Percentiles rank a stretch among this genome's conserved stretches.
Evolutionary conservation across 2,329 filamentous ascomycete species (phyloP).

Genomic region (Colletotrichum camelliae): DNA sequence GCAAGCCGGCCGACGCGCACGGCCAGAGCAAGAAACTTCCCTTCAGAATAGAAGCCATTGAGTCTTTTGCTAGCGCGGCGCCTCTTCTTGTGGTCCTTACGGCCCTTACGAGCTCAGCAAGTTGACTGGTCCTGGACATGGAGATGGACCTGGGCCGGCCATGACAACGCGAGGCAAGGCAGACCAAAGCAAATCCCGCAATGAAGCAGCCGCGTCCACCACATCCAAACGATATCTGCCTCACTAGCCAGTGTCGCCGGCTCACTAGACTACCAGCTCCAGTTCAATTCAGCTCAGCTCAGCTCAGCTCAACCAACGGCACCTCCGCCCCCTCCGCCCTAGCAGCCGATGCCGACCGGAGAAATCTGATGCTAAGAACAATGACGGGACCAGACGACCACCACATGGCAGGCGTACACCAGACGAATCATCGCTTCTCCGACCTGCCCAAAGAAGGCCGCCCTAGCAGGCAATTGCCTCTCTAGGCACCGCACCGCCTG

Average conservation of each 20-base stretch:
- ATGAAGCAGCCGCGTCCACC: neutral
- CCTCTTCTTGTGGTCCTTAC: neutral
- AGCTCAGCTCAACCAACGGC: slow-evolving; percentile 1
- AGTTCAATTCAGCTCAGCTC: neutral
- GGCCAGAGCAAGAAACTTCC: neutral
- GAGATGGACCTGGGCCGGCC: neutral
- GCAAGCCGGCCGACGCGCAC: neutral
- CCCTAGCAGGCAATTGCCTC: neutral
- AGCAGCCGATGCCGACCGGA: neutral
- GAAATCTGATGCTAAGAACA: neutral
- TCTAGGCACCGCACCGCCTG: neutral
- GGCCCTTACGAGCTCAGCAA: neutral
- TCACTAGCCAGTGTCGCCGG: neutral
- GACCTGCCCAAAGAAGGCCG: neutral
- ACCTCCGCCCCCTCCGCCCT: neutral
- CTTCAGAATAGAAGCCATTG: neutral
- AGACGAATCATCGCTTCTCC: slow-evolving; percentile 17
- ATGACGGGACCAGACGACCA: slow-evolving; percentile 5
- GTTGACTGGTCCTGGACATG: neutral
- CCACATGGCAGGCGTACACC: slow-evolving; percentile 10
- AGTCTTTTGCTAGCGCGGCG: neutral
- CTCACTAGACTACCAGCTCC: neutral
- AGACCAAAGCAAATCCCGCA: neutral
- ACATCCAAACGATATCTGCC: neutral
- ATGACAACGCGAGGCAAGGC: neutral